Conservation (phyloP, 1,284 basidiomycete species). For the Cutaneotrichosporon sp. region DNA sequence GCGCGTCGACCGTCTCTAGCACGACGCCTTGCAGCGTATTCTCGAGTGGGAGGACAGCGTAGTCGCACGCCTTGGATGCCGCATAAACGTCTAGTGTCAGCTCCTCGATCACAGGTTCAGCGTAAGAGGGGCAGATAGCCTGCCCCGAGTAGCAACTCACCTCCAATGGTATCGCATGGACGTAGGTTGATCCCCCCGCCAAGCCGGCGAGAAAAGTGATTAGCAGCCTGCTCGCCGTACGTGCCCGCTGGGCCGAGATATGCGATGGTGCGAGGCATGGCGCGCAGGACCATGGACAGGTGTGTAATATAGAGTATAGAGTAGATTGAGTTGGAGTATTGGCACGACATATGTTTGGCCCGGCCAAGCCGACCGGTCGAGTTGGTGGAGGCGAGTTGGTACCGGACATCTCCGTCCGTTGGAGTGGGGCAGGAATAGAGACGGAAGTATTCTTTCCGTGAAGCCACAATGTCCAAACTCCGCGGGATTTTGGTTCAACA, state of each 20-base stretch:
- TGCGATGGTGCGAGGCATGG: conserved; percentile 27
- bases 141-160: neutral
- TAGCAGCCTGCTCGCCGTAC: conserved; percentile 47
- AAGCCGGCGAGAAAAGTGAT: conserved; percentile 26
- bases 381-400: neutral
- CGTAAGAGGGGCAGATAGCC: too few relatives aligned
- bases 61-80: conserved; percentile 19
- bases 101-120: too few relatives aligned
- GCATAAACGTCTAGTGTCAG: conserved; percentile 35
- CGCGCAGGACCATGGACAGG: neutral
- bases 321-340: neutral
- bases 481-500: neutral
- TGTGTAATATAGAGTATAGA: neutral
- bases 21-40: conserved; percentile 53
- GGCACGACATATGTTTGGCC: neutral
- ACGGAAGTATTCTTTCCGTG: neutral
- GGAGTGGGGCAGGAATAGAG: neutral
- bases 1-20: conserved; percentile 47
- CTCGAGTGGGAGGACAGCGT: conserved; percentile 49
- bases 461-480: neutral
- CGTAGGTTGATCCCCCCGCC: conserved; percentile 4
- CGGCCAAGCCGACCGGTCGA: neutral
- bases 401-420: neutral
- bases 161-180: conserved; percentile 4
- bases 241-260: conserved; percentile 52